Evolutionary conservation across 495 filamentous ascomycete species (phyloP), one percentile per base, ranked within the genome.

Genomic region (Neurospora sp.): DNA sequence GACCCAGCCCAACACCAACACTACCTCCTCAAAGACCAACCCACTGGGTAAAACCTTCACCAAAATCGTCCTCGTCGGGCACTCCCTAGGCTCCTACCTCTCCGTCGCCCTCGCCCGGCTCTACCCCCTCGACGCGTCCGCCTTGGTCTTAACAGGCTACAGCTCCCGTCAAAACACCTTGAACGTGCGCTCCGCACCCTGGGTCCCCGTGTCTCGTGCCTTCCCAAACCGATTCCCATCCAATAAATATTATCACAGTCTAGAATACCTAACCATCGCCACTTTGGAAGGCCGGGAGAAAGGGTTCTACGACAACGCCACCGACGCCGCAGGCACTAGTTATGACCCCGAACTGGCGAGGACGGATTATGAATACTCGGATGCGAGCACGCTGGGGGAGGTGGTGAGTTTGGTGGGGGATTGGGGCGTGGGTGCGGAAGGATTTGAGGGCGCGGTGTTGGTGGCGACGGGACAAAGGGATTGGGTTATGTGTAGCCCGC

Each of bases 11-110:
- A 27, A 27, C 27, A 27, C 44, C 44, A 71, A 37, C 1, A 90
- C 77, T 77, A 82, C 45, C 78, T 89, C 81, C 86, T 88, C 89
- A 78, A 89, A 89, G 80, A 73, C 78, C 81, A 18, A 74, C 86
- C 53, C 80, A 71, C 72, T 76, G 69, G 39, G 81, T 8, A 61
- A 6, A 16, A 61, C 22, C 4, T 78, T 74, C 53, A 3, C 53
- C 8, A 76, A 77, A n/a, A 61, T 81, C 16, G 74, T 77, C 18
- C 72, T 69, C 1, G 75, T 79, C 4, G 74, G 74, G 9, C 68
- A 74, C 69, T 78, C 77, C 22, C 73, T 74, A 53, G 79, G 78
- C 69, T 79, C 77, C 38, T 20, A 76, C n/a, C 41, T 80, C 42
- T 75, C 69, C 10, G 72, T 75, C 10, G 4, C 44, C 27, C 70